Conservation (phyloP, 2,329 filamentous ascomycete species). For the Fusarium scirpi region DNA sequence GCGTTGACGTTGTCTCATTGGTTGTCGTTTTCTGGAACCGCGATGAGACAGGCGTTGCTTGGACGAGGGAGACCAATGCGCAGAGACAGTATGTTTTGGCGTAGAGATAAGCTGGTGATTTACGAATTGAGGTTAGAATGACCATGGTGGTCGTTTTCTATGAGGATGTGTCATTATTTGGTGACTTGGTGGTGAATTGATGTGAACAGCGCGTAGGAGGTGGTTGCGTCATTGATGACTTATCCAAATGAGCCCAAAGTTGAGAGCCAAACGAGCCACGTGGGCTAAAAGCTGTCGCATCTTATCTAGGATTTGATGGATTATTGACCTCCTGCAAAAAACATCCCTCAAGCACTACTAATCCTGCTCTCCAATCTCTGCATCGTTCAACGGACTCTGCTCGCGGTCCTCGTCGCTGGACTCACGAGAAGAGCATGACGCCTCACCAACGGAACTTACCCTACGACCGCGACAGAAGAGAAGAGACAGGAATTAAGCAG, state of each 20-base stretch:
- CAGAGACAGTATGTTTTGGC: conserved; percentile 42
- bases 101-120: conserved; percentile 44
- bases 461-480: not conserved
- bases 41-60: conserved; percentile 40
- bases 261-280: conserved; percentile 3
- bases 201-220: not conserved
- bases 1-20: not conserved
- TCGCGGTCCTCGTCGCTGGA: no score
- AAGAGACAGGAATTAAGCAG: rapidly evolving
- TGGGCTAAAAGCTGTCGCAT: not conserved
- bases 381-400: no score
- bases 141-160: conserved; percentile 29
- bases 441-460: not conserved
- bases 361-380: not conserved
- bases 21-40: conserved; percentile 4
- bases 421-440: no score
- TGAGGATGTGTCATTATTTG: no score
- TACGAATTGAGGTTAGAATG: conserved; percentile 36
- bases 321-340: no score
- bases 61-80: conserved; percentile 37
- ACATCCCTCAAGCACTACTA: no score
- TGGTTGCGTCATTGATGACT: conserved; percentile 26
- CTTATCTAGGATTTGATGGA: not conserved
- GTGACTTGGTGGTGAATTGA: rapidly evolving
- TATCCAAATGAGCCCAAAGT: not conserved